Evolutionary conservation across 306 rosid species (phyloP), one percentile per base, ranked within the genome.

Genomic region (Rosa rugosa): DNA sequence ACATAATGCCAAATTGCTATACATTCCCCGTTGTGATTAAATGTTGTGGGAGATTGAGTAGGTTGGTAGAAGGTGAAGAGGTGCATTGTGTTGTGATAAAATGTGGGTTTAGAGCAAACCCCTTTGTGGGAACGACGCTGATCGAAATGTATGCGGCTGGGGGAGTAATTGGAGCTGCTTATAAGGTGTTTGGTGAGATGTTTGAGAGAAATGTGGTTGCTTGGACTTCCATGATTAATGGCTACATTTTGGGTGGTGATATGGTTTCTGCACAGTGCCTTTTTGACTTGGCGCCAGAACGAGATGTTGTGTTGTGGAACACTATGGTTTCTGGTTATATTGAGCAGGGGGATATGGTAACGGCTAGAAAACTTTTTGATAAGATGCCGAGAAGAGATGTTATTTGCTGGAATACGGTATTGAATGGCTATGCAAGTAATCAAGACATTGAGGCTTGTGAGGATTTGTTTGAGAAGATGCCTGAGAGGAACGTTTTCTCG

Each of bases 281-380:
- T 56, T 93, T 93, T 59, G 88, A 91, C 17, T 74, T 90, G 75
- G 88, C 95, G 0, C 92, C 97, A 0, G 87, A 82, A 74, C 89
- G 95, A 1, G 98, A 91, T 53, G 80, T 91, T 34, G 88, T 93
- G 40, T 49, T 93, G 80, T 93, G 97, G 92, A 91, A 86, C 87
- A 87, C 84, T 11, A 46, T 93, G 76, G 67, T 93, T 75, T 80
- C 87, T 0, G 97, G 98, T 56, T 93, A 89, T 63, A 86, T 91
- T 41, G 87, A 84, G 67, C 18, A 34, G 65, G 84, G 87, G 46
- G 83, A 91, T 69, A 86, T 88, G 92, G 88, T 18, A 16, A 69
- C 80, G 0, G 95, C 98, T 8, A 80, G 89, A 6, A 60, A 79
- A 69, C 88, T 91, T 50, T 93, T 91, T 31, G 89, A 93, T 87